Evolutionary conservation across 2,329 filamentous ascomycete genomes (phyloP).

Genomic region (Aspergillus pseudoglaucus): DNA sequence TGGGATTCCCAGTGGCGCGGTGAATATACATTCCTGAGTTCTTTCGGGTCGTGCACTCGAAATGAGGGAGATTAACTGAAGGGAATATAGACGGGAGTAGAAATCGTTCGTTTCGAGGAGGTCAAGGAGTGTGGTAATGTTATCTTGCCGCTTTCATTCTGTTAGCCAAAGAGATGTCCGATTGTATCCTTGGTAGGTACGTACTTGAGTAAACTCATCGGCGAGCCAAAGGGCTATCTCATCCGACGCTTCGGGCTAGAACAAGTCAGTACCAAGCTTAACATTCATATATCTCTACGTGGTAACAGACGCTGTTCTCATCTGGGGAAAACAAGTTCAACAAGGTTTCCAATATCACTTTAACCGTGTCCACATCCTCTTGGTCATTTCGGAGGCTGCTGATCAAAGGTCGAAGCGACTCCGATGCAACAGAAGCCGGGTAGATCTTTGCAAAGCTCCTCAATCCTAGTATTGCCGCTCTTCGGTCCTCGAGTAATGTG

Average conservation of each 20-base stretch:
- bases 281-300: neutral
- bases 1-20: constrained; percentile 79
- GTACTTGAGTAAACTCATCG: constrained; percentile 90
- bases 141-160: constrained; percentile 71
- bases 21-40: constrained; percentile 90
- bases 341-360: constrained; percentile 89
- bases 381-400: constrained; percentile 76
- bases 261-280: constrained; percentile 14
- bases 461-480: constrained; percentile 84
- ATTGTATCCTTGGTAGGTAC: constrained; percentile 13
- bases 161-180: constrained; percentile 38
- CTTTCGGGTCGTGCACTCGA: constrained; percentile 78
- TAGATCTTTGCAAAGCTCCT: constrained; percentile 95
- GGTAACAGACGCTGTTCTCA: constrained; percentile 49
- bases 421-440: constrained; percentile 90
- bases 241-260: constrained; percentile 83
- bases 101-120: constrained; percentile 84
- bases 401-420: constrained; percentile 83
- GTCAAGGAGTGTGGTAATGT: constrained; percentile 82
- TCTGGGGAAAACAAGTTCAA: constrained; percentile 81
- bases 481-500: constrained; percentile 87
- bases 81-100: constrained; percentile 81
- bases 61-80: constrained; percentile 84
- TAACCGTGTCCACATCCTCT: constrained; percentile 93
- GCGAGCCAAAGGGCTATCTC: constrained; percentile 94